Conservation (phyloP, 768 basidiomycete species). For the Boletus pseudopeckii region DNA sequence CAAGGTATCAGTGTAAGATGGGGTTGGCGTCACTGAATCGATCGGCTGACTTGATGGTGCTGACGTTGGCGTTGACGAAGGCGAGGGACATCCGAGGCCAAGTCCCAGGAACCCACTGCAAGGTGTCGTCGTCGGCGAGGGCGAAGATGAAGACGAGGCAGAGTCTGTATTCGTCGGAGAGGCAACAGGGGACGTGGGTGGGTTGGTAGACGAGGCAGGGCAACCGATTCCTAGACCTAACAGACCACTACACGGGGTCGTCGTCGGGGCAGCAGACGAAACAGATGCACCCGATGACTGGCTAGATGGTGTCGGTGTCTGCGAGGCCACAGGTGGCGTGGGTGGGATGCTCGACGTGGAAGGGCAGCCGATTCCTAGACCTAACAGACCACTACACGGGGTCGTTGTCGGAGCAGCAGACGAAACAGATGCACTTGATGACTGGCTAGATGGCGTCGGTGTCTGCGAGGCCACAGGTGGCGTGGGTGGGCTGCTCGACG, state of each 20-base stretch:
- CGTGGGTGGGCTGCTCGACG: neutral
- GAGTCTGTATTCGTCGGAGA: constrained; percentile 1
- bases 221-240: neutral
- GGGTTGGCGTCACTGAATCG: neutral
- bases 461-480: neutral
- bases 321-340: neutral
- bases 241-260: neutral
- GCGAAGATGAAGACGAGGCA: neutral
- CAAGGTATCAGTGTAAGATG: neutral
- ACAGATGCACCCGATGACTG: neutral
- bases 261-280: neutral
- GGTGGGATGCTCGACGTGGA: neutral
- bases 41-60: neutral
- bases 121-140: neutral
- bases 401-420: neutral
- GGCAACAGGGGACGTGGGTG: neutral
- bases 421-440: neutral
- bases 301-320: neutral
- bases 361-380: neutral
- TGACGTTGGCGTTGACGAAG: neutral
- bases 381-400: constrained; percentile 6
- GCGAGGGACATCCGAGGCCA: constrained; percentile 8
- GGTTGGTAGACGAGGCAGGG: neutral
- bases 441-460: neutral
- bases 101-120: constrained; percentile 17